These are phyloP conservation scores for Quercus rubra DNA, from an alignment of 306 rosid species.

Conservation along the genomic window DNA sequence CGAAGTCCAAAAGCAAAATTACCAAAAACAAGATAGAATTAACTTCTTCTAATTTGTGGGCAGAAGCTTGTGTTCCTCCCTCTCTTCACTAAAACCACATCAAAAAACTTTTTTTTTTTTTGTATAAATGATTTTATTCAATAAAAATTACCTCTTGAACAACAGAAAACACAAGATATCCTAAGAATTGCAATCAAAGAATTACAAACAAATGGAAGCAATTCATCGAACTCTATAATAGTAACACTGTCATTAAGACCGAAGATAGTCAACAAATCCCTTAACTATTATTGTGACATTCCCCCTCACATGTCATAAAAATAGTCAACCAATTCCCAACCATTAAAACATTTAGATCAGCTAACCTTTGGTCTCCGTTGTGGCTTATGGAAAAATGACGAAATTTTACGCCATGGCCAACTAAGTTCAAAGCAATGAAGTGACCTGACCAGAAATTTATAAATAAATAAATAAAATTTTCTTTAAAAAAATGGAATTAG, in stretches of 20 bases:
- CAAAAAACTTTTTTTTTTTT: no score
- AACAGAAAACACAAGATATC: no score
- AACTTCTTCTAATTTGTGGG: background rate
- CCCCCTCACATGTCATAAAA: no score
- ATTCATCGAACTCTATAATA: no score
- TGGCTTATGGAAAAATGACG: constrained; percentile 77
- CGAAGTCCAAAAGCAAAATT: background rate
- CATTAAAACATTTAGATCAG: constrained; percentile 10
- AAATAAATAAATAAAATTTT: no score
- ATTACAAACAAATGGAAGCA: no score
- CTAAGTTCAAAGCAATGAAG: constrained; percentile 83
- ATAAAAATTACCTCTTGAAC: no score
- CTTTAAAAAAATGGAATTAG: background rate
- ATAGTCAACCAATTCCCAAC: background rate
- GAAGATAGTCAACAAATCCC: no score
- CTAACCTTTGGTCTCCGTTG: constrained; percentile 63
- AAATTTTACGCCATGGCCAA: constrained; percentile 79
- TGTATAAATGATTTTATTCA: no score
- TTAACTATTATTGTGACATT: no score
- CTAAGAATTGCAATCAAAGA: no score
- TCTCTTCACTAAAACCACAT: background rate
- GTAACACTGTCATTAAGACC: no score
- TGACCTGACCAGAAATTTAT: constrained; percentile 50
- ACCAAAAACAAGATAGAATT: background rate
- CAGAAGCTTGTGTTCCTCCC: background rate